Evolutionary conservation across 2,329 filamentous ascomycete genomes (phyloP).

Genomic region (Monilinia vaccinii-corymbosi): DNA sequence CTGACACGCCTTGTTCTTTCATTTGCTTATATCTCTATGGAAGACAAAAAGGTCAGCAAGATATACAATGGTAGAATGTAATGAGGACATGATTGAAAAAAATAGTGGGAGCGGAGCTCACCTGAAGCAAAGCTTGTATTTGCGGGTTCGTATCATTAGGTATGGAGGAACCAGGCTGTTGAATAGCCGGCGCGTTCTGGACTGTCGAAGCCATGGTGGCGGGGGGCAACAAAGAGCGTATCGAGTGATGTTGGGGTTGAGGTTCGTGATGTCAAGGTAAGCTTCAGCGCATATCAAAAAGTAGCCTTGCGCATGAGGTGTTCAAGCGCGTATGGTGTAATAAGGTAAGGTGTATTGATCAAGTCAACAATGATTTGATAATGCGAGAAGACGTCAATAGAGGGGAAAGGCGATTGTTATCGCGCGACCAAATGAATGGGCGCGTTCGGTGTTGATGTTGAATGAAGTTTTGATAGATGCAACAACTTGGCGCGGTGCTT

Average conservation of each 20-base stretch:
- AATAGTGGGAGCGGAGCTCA: conserved; percentile 13
- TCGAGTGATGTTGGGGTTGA: conserved; percentile 6
- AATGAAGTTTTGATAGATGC: conserved; percentile 24
- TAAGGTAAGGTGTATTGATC: conserved; percentile 17
- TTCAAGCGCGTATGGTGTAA: conserved; percentile 11
- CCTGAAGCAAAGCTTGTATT: conserved; percentile 62
- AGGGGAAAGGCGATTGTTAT: conserved; percentile 16
- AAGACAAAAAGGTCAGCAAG: conserved; percentile 13
- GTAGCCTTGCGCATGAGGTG: conserved; percentile 30
- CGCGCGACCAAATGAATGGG: conserved; percentile 18
- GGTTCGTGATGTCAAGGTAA: conserved; percentile 17
- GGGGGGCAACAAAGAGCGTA: conserved; percentile 2
- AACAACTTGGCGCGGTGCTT: conserved; percentile 28
- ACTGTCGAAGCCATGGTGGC: conserved; percentile 64
- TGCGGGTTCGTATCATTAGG: conserved; percentile 53
- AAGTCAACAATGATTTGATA: conserved; percentile 8
- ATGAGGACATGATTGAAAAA: conserved; percentile 6
- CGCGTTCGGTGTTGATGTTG: conserved; percentile 28
- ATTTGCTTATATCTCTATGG: conserved; percentile 77
- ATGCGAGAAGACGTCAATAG: conserved; percentile 7
- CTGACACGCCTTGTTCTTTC: conserved; percentile 74
- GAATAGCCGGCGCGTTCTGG: conserved; percentile 60
- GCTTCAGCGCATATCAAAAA: conserved; percentile 28
- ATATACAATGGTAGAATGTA: background rate
- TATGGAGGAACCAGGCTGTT: conserved; percentile 54